These are phyloP conservation scores for Albizia julibrissin DNA, from an alignment of 306 rosid genomes.

Conservation along the genomic window DNA sequence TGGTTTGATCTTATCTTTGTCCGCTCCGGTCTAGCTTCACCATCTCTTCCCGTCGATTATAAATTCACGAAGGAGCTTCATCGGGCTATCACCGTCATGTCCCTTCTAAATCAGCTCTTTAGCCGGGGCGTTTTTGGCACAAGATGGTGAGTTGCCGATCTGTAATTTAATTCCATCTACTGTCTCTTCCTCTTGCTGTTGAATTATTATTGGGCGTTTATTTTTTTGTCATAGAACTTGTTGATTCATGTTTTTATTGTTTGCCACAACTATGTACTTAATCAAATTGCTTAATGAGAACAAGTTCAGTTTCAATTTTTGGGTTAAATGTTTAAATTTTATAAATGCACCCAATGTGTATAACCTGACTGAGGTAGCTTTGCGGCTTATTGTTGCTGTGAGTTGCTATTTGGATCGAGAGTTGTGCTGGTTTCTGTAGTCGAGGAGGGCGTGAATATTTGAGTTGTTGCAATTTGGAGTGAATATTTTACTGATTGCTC, in stretches of 20 bases:
- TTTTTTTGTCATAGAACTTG: neutral
- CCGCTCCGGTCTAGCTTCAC: neutral
- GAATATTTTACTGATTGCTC: constrained; percentile 14
- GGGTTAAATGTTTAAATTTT: neutral
- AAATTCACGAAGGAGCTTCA: neutral
- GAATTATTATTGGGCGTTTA: neutral
- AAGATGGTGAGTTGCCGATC: constrained; percentile 62
- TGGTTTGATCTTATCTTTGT: neutral
- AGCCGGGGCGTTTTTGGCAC: constrained; percentile 89
- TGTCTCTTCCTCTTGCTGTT: neutral
- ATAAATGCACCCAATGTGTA: neutral
- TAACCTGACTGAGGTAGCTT: too few species aligned
- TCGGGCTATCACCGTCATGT: constrained; percentile 45
- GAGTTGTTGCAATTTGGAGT: constrained; percentile 12
- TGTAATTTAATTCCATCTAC: neutral
- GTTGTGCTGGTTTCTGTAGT: neutral
- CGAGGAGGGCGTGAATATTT: constrained; percentile 7
- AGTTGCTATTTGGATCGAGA: constrained; percentile 20
- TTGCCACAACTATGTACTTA: neutral
- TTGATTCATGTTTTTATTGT: neutral
- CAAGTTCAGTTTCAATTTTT: neutral
- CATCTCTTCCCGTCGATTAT: neutral
- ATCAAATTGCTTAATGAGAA: neutral
- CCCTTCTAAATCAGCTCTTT: constrained; percentile 91
- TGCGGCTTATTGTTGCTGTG: neutral